Evolutionary conservation across 2,329 filamentous ascomycete species (phyloP).

Genomic region (Blastomyces percursus): DNA sequence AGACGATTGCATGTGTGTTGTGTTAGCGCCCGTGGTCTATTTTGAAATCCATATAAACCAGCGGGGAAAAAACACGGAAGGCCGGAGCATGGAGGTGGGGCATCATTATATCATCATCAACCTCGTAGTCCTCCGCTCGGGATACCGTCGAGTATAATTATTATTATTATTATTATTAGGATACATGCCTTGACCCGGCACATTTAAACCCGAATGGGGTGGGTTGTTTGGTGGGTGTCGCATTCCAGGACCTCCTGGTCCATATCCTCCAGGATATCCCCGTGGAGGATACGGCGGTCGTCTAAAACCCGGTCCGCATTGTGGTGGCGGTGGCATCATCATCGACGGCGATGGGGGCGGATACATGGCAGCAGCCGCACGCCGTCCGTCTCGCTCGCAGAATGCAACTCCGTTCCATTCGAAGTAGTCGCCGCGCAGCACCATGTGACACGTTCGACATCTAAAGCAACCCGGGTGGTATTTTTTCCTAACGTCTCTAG

Average conservation of each 20-base stretch:
- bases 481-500: constrained; percentile 43
- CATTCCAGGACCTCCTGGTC: constrained; percentile 9
- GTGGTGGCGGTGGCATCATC: constrained; percentile 17
- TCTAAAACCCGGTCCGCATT: constrained; percentile 14
- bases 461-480: constrained; percentile 82
- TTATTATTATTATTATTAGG: constrained; percentile 11
- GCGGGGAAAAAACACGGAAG: neutral
- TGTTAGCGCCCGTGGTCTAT: neutral
- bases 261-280: constrained; percentile 13
- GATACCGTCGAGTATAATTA: constrained; percentile 32
- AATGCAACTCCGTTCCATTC: constrained; percentile 70
- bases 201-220: neutral
- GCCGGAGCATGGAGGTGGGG: neutral
- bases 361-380: constrained; percentile 35
- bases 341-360: constrained; percentile 28
- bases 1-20: neutral
- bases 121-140: constrained; percentile 39
- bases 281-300: constrained; percentile 5
- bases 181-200: neutral
- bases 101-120: constrained; percentile 38
- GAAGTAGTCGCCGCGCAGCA: constrained; percentile 77
- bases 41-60: neutral
- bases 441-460: constrained; percentile 60
- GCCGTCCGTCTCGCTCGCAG: constrained; percentile 77
- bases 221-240: constrained; percentile 6